phyloP scores from a whole-genome alignment of 2,329 filamentous ascomycete genomes.

The Curvularia verruculosa region DNA sequence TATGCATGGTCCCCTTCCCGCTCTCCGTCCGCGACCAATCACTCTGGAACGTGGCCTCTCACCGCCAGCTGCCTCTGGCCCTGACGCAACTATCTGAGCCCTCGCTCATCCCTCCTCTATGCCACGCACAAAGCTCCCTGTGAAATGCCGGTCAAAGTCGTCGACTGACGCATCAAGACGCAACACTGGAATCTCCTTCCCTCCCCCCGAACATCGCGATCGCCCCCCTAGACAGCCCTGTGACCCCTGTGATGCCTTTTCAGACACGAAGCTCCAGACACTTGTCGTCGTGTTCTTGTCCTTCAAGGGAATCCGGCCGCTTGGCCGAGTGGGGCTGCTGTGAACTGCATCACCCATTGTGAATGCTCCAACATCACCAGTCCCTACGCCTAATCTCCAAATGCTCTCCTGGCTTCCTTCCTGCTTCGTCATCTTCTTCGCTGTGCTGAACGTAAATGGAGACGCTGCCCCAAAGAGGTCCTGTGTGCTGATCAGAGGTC shows the following conservation, averaged over 20 bases:
- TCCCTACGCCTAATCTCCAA: conserved; percentile 31
- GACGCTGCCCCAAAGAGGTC: conserved; percentile 52
- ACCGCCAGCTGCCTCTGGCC: conserved; percentile 32
- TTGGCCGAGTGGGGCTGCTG: conserved; percentile 31
- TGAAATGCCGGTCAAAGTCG: conserved; percentile 33
- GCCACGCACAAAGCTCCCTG: conserved; percentile 36
- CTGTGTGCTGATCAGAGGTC: conserved; percentile 50
- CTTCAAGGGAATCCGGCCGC: conserved; percentile 35
- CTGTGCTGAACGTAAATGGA: conserved; percentile 50
- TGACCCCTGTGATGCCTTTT: conserved; percentile 33
- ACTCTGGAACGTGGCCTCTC: conserved; percentile 46
- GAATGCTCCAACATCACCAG: conserved; percentile 15
- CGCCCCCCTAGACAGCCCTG: conserved; percentile 11
- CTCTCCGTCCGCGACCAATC: conserved; percentile 43
- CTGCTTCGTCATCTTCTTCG: conserved; percentile 51
- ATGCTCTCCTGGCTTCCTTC: conserved; percentile 25
- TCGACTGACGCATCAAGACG: conserved; percentile 34
- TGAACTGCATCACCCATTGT: conserved; percentile 10
- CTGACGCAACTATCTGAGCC: conserved; percentile 11
- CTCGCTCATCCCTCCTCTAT: conserved; percentile 26
- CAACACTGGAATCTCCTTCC: conserved; percentile 27
- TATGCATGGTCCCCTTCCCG: conserved; percentile 23
- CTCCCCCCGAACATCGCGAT: conserved; percentile 15
- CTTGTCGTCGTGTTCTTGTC: conserved; percentile 30
- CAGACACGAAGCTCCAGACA: conserved; percentile 24